Percentiles rank a stretch among this genome's conserved stretches.
These are phyloP conservation scores for Beauveria medogensis DNA, from an alignment of 2,329 filamentous ascomycete species.

Conservation along the genomic window DNA sequence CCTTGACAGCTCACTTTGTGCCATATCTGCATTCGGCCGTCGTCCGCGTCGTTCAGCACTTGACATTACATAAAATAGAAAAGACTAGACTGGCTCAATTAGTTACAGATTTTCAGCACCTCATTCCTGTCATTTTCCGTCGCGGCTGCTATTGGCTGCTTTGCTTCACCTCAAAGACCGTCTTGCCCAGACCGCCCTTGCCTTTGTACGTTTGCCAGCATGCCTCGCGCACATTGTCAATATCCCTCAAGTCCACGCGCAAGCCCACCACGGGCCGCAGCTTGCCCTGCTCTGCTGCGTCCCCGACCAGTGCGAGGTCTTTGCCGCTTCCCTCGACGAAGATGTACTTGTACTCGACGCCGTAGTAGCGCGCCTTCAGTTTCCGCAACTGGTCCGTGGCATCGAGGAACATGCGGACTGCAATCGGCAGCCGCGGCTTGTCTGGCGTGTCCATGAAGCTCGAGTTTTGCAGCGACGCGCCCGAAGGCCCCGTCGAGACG, in stretches of 20 bases:
- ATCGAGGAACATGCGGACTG: constrained; percentile 21
- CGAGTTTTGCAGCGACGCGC: constrained; percentile 24
- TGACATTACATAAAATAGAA: neutral
- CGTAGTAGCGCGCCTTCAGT: constrained; percentile 24
- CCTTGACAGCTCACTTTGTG: neutral
- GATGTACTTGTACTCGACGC: constrained; percentile 29
- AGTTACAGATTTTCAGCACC: neutral
- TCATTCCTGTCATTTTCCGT: neutral
- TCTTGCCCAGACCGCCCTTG: constrained; percentile 34
- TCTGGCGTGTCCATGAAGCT: constrained; percentile 20
- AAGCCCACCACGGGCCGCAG: constrained; percentile 16
- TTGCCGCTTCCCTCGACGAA: constrained; percentile 24
- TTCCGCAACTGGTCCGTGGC: constrained; percentile 22
- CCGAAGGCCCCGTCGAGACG: constrained; percentile 28
- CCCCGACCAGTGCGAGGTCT: constrained; percentile 17
- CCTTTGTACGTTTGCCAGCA: constrained; percentile 28
- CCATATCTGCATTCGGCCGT: neutral
- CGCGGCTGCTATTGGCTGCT: neutral
- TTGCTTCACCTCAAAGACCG: constrained; percentile 20
- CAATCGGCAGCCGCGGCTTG: constrained; percentile 19
- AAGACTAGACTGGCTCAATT: too few species aligned
- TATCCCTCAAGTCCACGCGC: constrained; percentile 23
- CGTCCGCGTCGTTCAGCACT: neutral
- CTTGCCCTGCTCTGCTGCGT: constrained; percentile 14
- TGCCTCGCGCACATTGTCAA: constrained; percentile 27